Base-by-base conservation (phyloP, 768 basidiomycete genomes). In the Tulasnella sp. region DNA sequence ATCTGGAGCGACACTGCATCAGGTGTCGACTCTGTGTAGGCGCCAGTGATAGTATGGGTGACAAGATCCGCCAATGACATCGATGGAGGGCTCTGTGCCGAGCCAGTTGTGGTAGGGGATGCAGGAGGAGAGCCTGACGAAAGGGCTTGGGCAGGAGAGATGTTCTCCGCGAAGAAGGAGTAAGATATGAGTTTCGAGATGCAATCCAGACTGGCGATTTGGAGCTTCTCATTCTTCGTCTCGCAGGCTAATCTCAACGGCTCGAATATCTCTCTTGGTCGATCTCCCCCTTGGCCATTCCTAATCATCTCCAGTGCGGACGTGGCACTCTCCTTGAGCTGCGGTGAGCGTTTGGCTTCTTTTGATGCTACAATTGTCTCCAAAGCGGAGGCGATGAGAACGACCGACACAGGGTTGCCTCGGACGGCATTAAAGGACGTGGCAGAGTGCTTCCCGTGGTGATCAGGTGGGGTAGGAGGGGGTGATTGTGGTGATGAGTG, bases 181-280 rank as follows among this genome's bases (percentile, higher is more conserved):
- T 98, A 91, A 5, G 93, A 94, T 63, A 98, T 89, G 65, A 99
- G 81, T 72, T 99, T 99, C 58, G 92, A 90, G 62, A 97, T 92
- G 68, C 96, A 94, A 72, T 99, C 96, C 70, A 99, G 75, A 66
- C 94, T 95, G 17, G 93, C 89, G 69, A 96, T 90, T 85, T 93
- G 89, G 32, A 98, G 80, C 65, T 91, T 91, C 70, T 97, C 93
- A 64, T 79, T 88, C 53, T 84, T 80, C 3, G 94, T 97, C 75
- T 98, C 95, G 73, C 96, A 98, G 8, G 96, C 96, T 54, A 98
- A 76, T 51, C 90, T 83, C 56, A 99, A 78, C n/a, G 96, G 94
- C 67, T 96, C 91, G 67, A 99, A 91, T 53, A 98, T 88, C 68
- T 93, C 87, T 61, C 89, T 78, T 41, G 91, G 90, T 52, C 71